Base-by-base conservation (phyloP, 2,329 filamentous ascomycete genomes). In the Septoria linicola region DNA sequence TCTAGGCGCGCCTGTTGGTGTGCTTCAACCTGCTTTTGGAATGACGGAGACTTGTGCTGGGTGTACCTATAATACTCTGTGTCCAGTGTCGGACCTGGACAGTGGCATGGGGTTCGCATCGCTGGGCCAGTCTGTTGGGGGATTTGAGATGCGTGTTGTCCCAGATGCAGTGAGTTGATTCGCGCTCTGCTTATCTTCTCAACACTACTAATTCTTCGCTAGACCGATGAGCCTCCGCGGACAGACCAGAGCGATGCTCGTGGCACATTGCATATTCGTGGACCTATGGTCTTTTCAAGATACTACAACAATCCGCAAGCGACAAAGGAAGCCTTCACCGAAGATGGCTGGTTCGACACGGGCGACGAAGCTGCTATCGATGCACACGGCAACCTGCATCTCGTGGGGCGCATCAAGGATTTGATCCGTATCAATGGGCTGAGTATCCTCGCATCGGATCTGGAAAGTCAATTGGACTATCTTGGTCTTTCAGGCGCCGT, bases 311-410 rank as follows among this genome's bases (percentile, higher is more conserved):
- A 95, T 71, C 79, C 84, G 0, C 88, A 87, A 56, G 92, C 96
- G 78, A 97, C 92, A 1, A 73, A 76, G 51, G 92, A 92, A 72
- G 78, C 85, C 0, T 77, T 97, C 37, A 89, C 92, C 8, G 76
- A 84, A 25, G 90, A 96, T 59, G 93, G 93, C 55, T 99, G 93
- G 93, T 97, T 99, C 81, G 87, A 88, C 68, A 96, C 90, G 0
- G 93, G 93, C 47, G 93, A 99, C 65, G 37, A 49, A 16, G 47
- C 47, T 21, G 13, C 43, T 10, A 25, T 49, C 20, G 47, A 49
- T 11, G 10, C 14, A 2, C n/a, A 10, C 19, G 47, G 39, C 16
- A 37, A 32, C 20, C 11, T 49, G 16, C 40, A 49, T 16, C 39
- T 49, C n/a, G 31, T 49, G 8, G 47, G 47, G 3, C 47, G 47